phyloP scores from a whole-genome alignment of 164 flowering plant species.

The Vitis labrusca region DNA sequence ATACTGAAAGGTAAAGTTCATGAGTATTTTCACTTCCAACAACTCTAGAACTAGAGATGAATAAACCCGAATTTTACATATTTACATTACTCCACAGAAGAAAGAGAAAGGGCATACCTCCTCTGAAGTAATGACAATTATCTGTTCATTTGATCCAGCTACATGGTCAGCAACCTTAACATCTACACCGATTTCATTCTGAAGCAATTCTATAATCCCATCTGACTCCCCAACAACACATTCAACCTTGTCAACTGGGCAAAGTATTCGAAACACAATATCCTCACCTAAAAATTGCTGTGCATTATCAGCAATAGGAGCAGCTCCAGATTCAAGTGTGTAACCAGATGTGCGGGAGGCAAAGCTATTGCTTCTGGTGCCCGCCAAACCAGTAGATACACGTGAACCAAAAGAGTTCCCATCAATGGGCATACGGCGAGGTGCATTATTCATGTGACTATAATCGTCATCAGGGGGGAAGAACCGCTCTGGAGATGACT shows the following conservation, averaged over 20 bases:
- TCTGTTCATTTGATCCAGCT: slow-evolving; percentile 70
- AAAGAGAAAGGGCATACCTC: slow-evolving; percentile 60
- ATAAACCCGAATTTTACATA: background rate
- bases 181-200: slow-evolving; percentile 85
- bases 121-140: slow-evolving; percentile 72
- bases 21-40: background rate
- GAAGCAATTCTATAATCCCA: slow-evolving; percentile 84
- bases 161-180: slow-evolving; percentile 66
- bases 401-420: slow-evolving; percentile 49
- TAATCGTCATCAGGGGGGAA: slow-evolving; percentile 79
- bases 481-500: slow-evolving; percentile 65
- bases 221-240: slow-evolving; percentile 70
- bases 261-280: slow-evolving; percentile 84
- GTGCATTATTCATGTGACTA: slow-evolving; percentile 37
- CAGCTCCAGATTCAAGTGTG: slow-evolving; percentile 44
- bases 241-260: slow-evolving; percentile 77
- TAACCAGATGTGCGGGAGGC: slow-evolving; percentile 49
- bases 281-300: slow-evolving; percentile 62
- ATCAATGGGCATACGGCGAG: slow-evolving; percentile 48
- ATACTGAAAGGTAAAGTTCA: background rate
- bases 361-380: slow-evolving; percentile 41
- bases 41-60: background rate
- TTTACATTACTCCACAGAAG: background rate
- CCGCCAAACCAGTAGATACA: slow-evolving; percentile 28
- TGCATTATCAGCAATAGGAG: slow-evolving; percentile 39